Conservation (phyloP, 805 yeast species). For the Saccharomycopsis fodiens region DNA sequence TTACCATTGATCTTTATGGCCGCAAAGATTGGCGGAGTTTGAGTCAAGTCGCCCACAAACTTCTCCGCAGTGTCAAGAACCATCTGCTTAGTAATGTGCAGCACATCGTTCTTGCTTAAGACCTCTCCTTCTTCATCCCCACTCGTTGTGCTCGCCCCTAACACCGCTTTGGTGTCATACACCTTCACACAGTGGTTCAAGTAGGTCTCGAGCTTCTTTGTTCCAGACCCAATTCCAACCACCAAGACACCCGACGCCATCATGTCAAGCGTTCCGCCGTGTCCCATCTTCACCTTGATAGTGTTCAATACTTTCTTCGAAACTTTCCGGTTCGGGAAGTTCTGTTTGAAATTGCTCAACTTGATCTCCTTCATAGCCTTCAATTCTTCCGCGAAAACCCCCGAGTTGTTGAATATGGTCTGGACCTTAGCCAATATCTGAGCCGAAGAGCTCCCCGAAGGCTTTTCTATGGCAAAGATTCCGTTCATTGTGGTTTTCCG, state of each 20-base stretch:
- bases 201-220: slow-evolving; percentile 69
- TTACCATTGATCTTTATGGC: slow-evolving; percentile 93
- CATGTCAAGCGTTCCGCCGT: slow-evolving; percentile 97
- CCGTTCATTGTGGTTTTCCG: no score
- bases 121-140: slow-evolving; percentile 90
- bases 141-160: slow-evolving; percentile 89
- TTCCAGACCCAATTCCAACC: slow-evolving; percentile 88
- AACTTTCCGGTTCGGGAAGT: slow-evolving; percentile 32
- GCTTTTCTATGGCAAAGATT: slow-evolving; percentile 85
- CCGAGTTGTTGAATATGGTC: slow-evolving; percentile 49
- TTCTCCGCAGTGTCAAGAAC: slow-evolving; percentile 45
- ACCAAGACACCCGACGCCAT: slow-evolving; percentile 91
- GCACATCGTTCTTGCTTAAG: slow-evolving; percentile 46
- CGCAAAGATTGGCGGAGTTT: slow-evolving; percentile 92
- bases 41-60: slow-evolving; percentile 75
- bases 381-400: slow-evolving; percentile 48
- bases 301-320: slow-evolving; percentile 45
- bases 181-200: slow-evolving; percentile 68
- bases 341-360: slow-evolving; percentile 26
- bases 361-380: slow-evolving; percentile 41
- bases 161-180: slow-evolving; percentile 75
- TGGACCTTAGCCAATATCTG: slow-evolving; percentile 65
- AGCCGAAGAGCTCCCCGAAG: slow-evolving; percentile 76
- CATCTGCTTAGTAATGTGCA: slow-evolving; percentile 48
- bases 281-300: slow-evolving; percentile 80